A percentile compares a stretch with the other conserved stretches of the same genome.
Conservation (phyloP, 371 early-diverging fungal species). For the Mucor sp. region DNA sequence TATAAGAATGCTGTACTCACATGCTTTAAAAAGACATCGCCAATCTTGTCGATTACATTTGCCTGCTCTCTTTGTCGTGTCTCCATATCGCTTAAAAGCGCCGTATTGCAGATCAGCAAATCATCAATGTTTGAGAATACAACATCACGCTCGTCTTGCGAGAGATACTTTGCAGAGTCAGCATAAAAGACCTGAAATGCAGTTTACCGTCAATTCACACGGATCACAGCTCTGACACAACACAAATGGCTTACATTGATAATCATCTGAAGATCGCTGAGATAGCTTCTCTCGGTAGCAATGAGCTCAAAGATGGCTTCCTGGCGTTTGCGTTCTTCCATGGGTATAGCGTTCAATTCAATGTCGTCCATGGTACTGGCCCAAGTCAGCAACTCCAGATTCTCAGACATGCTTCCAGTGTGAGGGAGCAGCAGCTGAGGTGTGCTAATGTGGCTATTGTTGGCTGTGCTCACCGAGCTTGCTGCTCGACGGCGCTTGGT, state of each 20-base stretch:
- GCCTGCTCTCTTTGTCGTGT: conserved; percentile 56
- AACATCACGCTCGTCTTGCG: conserved; percentile 43
- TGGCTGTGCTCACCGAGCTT: conserved; percentile 40
- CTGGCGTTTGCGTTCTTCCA: conserved; percentile 79
- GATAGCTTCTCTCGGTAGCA: conserved; percentile 81
- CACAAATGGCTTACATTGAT: conserved; percentile 58
- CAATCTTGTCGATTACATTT: conserved; percentile 55
- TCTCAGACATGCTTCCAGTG: conserved; percentile 20
- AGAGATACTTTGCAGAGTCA: conserved; percentile 44
- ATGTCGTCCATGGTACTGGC: conserved; percentile 48
- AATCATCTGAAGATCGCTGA: conserved; percentile 82
- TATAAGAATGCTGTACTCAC: conserved; percentile 18
- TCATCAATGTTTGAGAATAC: conserved; percentile 75
- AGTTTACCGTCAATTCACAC: not conserved
- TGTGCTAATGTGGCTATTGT: conserved; percentile 12
- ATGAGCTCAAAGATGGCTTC: conserved; percentile 91
- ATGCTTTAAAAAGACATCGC: conserved; percentile 67
- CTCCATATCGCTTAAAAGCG: conserved; percentile 73
- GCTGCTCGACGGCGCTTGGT: conserved; percentile 45
- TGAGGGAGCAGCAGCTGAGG: conserved; percentile 15
- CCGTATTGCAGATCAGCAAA: conserved; percentile 68
- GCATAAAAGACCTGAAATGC: conserved; percentile 52
- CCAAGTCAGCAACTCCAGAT: conserved; percentile 40
- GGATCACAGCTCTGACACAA: not conserved
- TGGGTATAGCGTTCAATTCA: conserved; percentile 35